Conservation (phyloP, 768 basidiomycete species). For the Mycena filopes region DNA sequence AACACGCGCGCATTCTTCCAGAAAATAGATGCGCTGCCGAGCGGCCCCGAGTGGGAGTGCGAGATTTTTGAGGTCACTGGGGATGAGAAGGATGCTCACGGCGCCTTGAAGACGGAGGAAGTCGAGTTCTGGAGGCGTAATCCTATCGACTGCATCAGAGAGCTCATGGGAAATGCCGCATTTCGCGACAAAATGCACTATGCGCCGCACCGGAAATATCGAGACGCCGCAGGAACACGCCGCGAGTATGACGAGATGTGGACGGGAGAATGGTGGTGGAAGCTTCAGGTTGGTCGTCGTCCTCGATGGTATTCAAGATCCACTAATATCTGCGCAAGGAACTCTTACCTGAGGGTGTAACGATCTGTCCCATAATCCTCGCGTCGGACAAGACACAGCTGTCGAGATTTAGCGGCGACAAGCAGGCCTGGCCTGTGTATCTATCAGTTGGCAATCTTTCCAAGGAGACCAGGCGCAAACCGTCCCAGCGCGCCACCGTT, state of each 20-base stretch:
- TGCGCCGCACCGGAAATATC: conserved; percentile 34
- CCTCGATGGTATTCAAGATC: not conserved
- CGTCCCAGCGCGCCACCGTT: conserved; percentile 39
- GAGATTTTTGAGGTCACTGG: conserved; percentile 35
- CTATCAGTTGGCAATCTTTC: conserved; percentile 45
- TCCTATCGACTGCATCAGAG: conserved; percentile 38
- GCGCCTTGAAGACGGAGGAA: conserved; percentile 18
- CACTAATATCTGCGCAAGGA: conserved; percentile 26
- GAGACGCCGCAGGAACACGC: not conserved
- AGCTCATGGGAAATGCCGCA: conserved; percentile 38
- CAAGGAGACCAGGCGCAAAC: conserved; percentile 38
- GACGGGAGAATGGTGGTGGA: conserved; percentile 47
- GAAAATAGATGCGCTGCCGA: conserved; percentile 37
- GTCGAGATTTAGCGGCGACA: conserved; percentile 43
- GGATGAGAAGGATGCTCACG: conserved; percentile 28
- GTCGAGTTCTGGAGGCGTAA: conserved; percentile 42
- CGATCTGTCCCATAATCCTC: conserved; percentile 45
- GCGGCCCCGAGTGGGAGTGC: conserved; percentile 37
- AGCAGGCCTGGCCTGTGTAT: conserved; percentile 50
- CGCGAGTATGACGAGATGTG: conserved; percentile 41
- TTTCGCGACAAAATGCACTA: conserved; percentile 42
- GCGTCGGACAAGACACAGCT: conserved; percentile 49
- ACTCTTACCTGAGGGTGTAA: conserved; percentile 24
- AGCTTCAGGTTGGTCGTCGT: conserved; percentile 37
- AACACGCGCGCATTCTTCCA: conserved; percentile 33